phyloP scores from a whole-genome alignment of 2,329 filamentous ascomycete genomes.

The Neofusicoccum laricinum region DNA sequence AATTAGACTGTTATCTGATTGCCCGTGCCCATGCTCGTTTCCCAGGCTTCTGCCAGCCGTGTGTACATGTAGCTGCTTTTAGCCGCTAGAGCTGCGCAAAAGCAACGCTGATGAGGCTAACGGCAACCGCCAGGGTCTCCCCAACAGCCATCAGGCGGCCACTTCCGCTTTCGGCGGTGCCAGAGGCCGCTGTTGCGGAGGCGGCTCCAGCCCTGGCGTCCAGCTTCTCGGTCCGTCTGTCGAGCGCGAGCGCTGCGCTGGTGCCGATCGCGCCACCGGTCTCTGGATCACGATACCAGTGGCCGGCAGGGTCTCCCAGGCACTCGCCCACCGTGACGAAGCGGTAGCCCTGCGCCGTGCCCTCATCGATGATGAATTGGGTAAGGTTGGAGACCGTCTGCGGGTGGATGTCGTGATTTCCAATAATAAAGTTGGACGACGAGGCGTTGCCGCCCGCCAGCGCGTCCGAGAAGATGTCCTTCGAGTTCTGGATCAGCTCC shows the following conservation, averaged over 20 bases:
- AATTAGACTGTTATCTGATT: background rate
- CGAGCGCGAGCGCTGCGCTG: background rate
- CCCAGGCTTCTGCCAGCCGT: background rate
- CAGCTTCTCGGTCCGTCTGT: background rate
- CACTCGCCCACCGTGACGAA: conserved; percentile 59
- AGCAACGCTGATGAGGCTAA: background rate
- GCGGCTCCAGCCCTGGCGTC: background rate
- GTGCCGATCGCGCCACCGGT: conserved; percentile 3
- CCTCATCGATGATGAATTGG: conserved; percentile 41
- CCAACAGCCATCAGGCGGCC: background rate
- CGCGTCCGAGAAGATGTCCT: background rate
- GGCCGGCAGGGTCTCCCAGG: conserved; percentile 49
- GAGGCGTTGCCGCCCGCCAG: background rate
- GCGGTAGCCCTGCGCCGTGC: conserved; percentile 28
- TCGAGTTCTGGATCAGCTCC: conserved; percentile 12
- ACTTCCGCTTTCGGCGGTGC: conserved; percentile 1
- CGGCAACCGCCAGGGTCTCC: background rate
- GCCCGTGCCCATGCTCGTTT: background rate
- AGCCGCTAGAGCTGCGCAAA: background rate
- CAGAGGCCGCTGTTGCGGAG: background rate
- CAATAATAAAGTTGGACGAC: background rate
- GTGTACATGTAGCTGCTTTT: background rate
- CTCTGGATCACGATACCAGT: conserved; percentile 48
- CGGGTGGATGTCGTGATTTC: conserved; percentile 53
- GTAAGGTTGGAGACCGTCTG: conserved; percentile 50